A percentile compares a stretch with the other conserved stretches of the same genome.
These are phyloP conservation scores for Gossypium australe DNA, from an alignment of 345 rosid species.

Conservation along the genomic window DNA sequence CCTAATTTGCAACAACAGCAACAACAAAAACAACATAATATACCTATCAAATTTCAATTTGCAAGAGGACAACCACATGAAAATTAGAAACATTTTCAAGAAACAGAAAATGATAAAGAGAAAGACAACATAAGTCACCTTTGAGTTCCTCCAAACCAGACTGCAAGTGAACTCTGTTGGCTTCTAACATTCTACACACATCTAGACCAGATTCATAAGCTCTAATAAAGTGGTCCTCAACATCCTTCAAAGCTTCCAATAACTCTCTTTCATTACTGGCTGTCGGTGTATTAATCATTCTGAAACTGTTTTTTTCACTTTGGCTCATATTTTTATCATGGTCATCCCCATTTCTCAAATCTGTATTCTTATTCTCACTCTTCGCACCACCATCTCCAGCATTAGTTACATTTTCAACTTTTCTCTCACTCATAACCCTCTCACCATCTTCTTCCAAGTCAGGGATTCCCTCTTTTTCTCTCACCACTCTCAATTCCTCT, in stretches of 20 bases:
- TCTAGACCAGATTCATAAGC: constrained; percentile 45
- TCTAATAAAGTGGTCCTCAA: constrained; percentile 34
- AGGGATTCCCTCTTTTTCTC: constrained; percentile 34
- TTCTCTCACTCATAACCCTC: constrained; percentile 11
- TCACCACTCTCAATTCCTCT: constrained; percentile 24
- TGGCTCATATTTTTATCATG: constrained; percentile 1
- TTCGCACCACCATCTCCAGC: constrained; percentile 6
- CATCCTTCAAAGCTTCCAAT: constrained; percentile 36
- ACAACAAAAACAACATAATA: neutral
- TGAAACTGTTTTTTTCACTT: constrained; percentile 17
- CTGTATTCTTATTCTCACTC: constrained; percentile 1
- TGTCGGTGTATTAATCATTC: constrained; percentile 19
- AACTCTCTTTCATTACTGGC: constrained; percentile 29
- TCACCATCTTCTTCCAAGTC: constrained; percentile 33
- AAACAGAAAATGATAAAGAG: neutral
- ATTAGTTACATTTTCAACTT: constrained; percentile 14
- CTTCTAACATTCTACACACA: constrained; percentile 40
- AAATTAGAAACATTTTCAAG: neutral
- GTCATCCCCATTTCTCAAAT: constrained; percentile 4
- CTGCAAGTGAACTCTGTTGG: constrained; percentile 29
- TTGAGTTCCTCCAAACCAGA: constrained; percentile 33
- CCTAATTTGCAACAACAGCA: neutral
- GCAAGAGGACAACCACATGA: neutral
- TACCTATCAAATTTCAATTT: neutral
- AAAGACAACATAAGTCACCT: constrained; percentile 19